Evolutionary conservation across 495 filamentous ascomycete genomes (phyloP), one percentile per base, ranked within the genome.

Genomic region (Rhypophila decipiens): DNA sequence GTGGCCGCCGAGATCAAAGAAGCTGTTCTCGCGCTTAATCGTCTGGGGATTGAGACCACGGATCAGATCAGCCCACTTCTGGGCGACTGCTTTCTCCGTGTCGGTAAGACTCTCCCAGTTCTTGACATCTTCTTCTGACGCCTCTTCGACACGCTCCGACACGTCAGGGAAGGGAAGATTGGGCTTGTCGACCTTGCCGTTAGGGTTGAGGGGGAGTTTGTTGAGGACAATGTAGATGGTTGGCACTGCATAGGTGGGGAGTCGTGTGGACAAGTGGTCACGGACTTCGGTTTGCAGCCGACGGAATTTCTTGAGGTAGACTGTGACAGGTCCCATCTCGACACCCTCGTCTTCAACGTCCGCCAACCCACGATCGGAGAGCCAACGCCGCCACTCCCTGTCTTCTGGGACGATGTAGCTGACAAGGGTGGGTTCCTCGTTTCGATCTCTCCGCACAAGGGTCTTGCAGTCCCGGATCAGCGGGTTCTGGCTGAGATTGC

Each of bases 121-220:
- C 51, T 84, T 82, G 20, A 93, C 50, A 34, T 74, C 71, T 49
- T 83, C 76, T 51, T 89, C 83, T 2, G 85, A 90, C 22, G 80
- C 75, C 9, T 66, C 67, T 43, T 71, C 70, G 11, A 62, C 55
- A 15, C 56, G 52, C 38, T 69, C 64, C 3, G 76, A 76, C 10
- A 80, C 82, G 61, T 91, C 87, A 0, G 93, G 93, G 78, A 95
- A 96, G 0, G 93, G 93, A 35, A 98, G 74, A 1, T 83, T 85
- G 5, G 88, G 88, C 66, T 85, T 88, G 60, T 98, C 93, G 38
- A 95, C 82, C 70, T 96, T 97, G 50, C 90, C 90, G 54, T 96
- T 96, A 12, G 91, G 91, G 66, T 95, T 96, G 22, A 97, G 71
- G 0, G 91, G 91, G 44, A 96, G 77, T 34, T 83, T 83, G 42